phyloP scores from a whole-genome alignment of 1,139 yeast species.

The Lodderomyces beijingensis region DNA sequence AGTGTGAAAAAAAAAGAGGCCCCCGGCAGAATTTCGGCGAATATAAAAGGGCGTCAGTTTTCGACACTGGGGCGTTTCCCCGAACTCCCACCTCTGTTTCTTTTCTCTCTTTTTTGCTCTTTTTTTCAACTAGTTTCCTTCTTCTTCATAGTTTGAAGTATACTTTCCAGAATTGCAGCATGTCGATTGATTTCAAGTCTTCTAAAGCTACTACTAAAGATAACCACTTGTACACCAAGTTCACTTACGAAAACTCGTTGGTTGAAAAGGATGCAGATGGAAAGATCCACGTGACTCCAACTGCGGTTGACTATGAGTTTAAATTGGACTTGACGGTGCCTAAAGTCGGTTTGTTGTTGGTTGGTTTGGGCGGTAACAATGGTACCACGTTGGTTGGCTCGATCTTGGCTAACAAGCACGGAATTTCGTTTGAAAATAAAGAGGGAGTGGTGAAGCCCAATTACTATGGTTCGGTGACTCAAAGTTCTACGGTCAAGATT shows the following conservation, averaged over 20 bases:
- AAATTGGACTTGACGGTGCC: slow-evolving; percentile 81
- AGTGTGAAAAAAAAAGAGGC: no score
- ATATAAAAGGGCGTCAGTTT: no score
- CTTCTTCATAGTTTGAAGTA: no score
- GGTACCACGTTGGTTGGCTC: slow-evolving; percentile 91
- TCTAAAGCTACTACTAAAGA: slow-evolving; percentile 58
- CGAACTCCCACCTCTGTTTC: no score
- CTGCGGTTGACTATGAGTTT: slow-evolving; percentile 73
- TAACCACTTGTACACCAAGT: slow-evolving; percentile 60
- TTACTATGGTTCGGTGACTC: slow-evolving; percentile 95
- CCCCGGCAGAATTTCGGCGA: no score
- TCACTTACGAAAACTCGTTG: slow-evolving; percentile 42
- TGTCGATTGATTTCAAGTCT: slow-evolving; percentile 54
- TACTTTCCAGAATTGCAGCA: slow-evolving; percentile 3
- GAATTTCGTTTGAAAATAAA: slow-evolving; percentile 75
- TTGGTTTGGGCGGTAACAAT: slow-evolving; percentile 95
- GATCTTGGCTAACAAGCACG: slow-evolving; percentile 77
- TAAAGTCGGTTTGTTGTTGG: slow-evolving; percentile 83
- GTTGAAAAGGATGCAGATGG: slow-evolving; percentile 48
- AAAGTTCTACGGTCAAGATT: slow-evolving; percentile 82
- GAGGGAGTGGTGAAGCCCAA: slow-evolving; percentile 78
- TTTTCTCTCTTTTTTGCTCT: no score
- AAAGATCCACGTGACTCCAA: slow-evolving; percentile 64
- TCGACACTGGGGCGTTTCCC: no score
- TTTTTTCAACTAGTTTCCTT: no score